Base-by-base conservation (phyloP, 768 basidiomycete species). In the Cyathus striatus region DNA sequence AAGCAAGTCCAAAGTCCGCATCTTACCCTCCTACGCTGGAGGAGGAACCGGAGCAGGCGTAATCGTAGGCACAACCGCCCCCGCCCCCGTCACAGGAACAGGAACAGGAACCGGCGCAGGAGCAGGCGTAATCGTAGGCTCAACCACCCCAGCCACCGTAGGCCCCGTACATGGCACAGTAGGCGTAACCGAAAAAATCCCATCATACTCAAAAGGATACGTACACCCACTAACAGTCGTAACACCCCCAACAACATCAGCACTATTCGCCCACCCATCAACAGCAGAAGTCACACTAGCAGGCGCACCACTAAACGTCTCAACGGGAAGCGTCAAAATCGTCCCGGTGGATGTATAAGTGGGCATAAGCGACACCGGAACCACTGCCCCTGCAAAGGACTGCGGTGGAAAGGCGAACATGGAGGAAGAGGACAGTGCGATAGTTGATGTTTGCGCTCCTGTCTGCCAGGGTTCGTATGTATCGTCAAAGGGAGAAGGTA, bases 321-420 rank as follows among this genome's bases (percentile, higher is more conserved):
- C 70, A 6, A 70, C 68, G 12, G 79, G 72, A 24, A 87, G 64
- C 0, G 81, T 83, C 46, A 73, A 65, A 36, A 81, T 61, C 2
- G 75, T 52, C 10, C 72, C 78, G 4, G 82, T 85, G 22, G 70
- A 69, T 5, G 83, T 86, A 55, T 85, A 86, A 25, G 79, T 79
- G 6, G 83, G 82, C 22, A 86, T 55, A 16, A 68, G 45, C 12
- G 20, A 40, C n/a, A 54, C 26, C 1, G 54, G 47, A 3, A 55
- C 50, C n/a, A 27, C 32, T 14, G 70, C 58, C 30, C 66, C 65
- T 14, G 61, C 70, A 42, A 85, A 61, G 3, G 70, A 65, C 3
- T 73, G 50, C 24, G 78, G 78, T 2, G 81, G 81, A 69, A 78
- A 86, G 1, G 65, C 69, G 54, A 76, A 78, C 14, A 57, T 47